Percentiles rank a stretch among this genome's conserved stretches.
phyloP scores from a whole-genome alignment of 768 basidiomycete species.

The Pisolithus marmoratus region DNA sequence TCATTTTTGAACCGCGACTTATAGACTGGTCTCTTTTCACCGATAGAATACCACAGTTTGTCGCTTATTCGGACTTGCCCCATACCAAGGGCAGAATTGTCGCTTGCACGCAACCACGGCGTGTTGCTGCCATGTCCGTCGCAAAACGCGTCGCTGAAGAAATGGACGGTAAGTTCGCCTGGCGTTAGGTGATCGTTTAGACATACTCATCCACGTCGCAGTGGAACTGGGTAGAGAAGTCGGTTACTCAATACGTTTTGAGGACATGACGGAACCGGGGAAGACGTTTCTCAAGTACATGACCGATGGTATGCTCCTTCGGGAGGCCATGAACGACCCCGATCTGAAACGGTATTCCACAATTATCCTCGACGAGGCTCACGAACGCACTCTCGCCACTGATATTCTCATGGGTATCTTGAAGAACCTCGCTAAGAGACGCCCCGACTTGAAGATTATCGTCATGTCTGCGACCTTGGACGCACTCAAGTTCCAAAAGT shows the following conservation, averaged over 20 bases:
- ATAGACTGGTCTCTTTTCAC: slow-evolving; percentile 26
- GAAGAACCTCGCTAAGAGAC: slow-evolving; percentile 74
- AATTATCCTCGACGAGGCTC: slow-evolving; percentile 97
- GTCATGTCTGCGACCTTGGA: slow-evolving; percentile 99
- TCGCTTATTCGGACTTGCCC: slow-evolving; percentile 88
- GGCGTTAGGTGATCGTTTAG: background rate
- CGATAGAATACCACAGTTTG: slow-evolving; percentile 90
- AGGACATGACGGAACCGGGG: slow-evolving; percentile 78
- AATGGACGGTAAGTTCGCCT: slow-evolving; percentile 79
- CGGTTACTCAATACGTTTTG: slow-evolving; percentile 97
- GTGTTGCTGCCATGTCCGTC: slow-evolving; percentile 97
- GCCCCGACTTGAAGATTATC: slow-evolving; percentile 91
- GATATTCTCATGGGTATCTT: slow-evolving; percentile 98
- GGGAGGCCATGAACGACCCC: slow-evolving; percentile 97
- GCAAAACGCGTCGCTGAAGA: slow-evolving; percentile 98
- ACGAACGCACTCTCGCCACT: slow-evolving; percentile 95
- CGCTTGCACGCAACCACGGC: slow-evolving; percentile 93
- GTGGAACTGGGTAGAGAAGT: slow-evolving; percentile 92
- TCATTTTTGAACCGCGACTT: slow-evolving; percentile 16
- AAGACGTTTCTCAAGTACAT: slow-evolving; percentile 98
- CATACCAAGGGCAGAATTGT: slow-evolving; percentile 87
- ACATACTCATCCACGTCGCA: slow-evolving; percentile 23
- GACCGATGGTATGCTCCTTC: slow-evolving; percentile 99
- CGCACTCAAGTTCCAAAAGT: slow-evolving; percentile 93
- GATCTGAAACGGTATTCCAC: slow-evolving; percentile 87